Base-by-base conservation (phyloP, 768 basidiomycete species). In the Clathrus columnatus region DNA sequence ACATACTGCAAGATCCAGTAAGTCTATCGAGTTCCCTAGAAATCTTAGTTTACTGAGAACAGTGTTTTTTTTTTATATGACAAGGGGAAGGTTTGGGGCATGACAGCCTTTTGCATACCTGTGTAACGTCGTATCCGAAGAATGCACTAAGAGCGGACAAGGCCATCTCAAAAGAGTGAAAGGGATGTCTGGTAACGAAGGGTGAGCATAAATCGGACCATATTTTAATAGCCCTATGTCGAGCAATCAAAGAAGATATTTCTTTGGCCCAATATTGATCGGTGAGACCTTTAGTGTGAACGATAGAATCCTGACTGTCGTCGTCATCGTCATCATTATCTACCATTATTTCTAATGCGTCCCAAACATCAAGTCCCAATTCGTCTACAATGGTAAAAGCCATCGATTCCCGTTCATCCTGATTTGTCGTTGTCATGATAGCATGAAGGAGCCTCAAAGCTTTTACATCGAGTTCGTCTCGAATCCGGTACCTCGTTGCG, bases 281-380 rank as follows among this genome's bases (percentile, higher is more conserved):
- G 6, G 78, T 73, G 21, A 76, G 54, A 29, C 45, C 26, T 28
- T 4, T 72, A 69, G 50, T 73, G 64, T 27, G 63, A 59, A 20
- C 43, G 59, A 52, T 18, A 60, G 47, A 23, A 59, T 30, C 51
- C 56, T 26, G 29, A 10, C 14, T 28, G 20, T 32, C 23, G 23
- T 48, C 24, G 20, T 32, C 32, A 48, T 32, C 30, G 16, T 7
- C 14, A n/a, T 14, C 36, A 8, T n/a, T 65, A 61, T 26, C 27
- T 48, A 26, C 68, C 62, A 60, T 76, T 73, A 14, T 71, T 59
- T 18, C 75, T 69, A 52, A 84, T 17, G 64, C 74, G 61, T 83
- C 77, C 79, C 79, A 84, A 36, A 76, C 72, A 57, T 84, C 83
- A 58, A 78, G 73, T 10, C 71, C 72, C 60, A 75, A 65, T 41